Evolutionary conservation across 257 asterid species (phyloP), one percentile per base, ranked within the genome.

Genomic region (Knoxia roxburghii): DNA sequence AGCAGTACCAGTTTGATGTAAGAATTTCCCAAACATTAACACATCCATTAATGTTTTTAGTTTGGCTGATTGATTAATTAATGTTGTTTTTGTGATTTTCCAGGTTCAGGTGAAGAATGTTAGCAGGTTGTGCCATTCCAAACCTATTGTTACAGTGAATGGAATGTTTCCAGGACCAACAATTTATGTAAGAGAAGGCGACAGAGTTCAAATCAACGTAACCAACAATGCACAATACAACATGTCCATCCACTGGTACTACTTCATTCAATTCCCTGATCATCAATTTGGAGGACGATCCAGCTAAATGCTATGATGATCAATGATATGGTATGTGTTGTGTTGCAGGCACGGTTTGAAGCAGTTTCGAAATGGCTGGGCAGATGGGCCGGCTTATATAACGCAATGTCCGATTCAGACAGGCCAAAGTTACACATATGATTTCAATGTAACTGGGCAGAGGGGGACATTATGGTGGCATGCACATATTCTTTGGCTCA

Each of bases 211-310:
- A 6, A 82, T 87, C 45, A 87, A 87, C 13, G 89, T 87, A 8
- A 81, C 89, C 3, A 85, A 87, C 70, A 78, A 72, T 51, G 95
- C 88, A 55, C 87, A 76, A 9, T 87, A 87, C 69, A 85, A 87
- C 72, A 85, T 85, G 85, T 87, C 95, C 2, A 85, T 87, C 46
- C 91, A 87, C 64, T 87, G 91, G 95, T 84, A 70, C 56, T 41
- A 3, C 41, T 37, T 4, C 6, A 3, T 37, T 9, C 9, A 37
- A 3, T 37, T 41, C 9, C 1, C 46, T 6, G 46, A 11, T 41
- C 46, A 41, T 41, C 9, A 37, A 37, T 3, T 37, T 37, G n/a
- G n/a, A n/a, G 4, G 8, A 37, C 41, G 41, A 8, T 37, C 2
- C 15, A 12, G 8, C 11, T 43, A 7, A 2, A 41, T 6, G 54